Percentiles rank a stretch among this genome's conserved stretches.
phyloP scores from a whole-genome alignment of 495 filamentous ascomycete species.

The Penicillium cataractarum region DNA sequence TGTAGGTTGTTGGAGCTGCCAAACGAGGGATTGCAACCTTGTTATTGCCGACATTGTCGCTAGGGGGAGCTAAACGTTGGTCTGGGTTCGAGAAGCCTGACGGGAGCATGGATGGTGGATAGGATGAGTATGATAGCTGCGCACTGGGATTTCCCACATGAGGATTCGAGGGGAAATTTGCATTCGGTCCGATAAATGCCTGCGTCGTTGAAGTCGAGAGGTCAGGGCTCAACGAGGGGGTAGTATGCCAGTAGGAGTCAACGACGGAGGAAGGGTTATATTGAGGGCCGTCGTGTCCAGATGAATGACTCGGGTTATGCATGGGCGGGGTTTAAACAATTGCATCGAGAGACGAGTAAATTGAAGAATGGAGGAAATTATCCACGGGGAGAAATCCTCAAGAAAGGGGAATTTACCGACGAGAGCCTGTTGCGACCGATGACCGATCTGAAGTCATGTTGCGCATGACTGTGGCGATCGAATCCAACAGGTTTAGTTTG shows the following conservation, averaged over 20 bases:
- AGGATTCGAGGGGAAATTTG: background rate
- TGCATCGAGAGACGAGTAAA: background rate
- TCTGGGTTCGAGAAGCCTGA: background rate
- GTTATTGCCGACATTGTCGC: background rate
- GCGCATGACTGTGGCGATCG: background rate
- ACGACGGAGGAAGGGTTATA: background rate
- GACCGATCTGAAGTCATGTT: background rate
- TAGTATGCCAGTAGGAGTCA: background rate
- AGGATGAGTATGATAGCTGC: background rate
- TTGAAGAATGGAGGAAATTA: background rate
- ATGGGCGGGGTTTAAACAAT: background rate
- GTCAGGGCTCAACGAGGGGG: background rate
- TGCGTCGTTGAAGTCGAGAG: background rate
- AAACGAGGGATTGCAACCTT: conserved; percentile 44
- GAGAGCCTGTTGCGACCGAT: background rate
- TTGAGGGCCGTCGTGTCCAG: background rate
- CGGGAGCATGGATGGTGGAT: background rate
- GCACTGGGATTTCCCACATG: background rate
- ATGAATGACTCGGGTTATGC: background rate
- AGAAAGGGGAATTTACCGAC: background rate
- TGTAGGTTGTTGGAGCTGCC: background rate
- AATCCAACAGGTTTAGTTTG: background rate
- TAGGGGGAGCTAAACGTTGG: background rate
- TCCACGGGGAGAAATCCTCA: background rate
- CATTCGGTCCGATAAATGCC: background rate